phyloP scores from a whole-genome alignment of 1,139 yeast genomes.

The Debaryomyces udenii region DNA sequence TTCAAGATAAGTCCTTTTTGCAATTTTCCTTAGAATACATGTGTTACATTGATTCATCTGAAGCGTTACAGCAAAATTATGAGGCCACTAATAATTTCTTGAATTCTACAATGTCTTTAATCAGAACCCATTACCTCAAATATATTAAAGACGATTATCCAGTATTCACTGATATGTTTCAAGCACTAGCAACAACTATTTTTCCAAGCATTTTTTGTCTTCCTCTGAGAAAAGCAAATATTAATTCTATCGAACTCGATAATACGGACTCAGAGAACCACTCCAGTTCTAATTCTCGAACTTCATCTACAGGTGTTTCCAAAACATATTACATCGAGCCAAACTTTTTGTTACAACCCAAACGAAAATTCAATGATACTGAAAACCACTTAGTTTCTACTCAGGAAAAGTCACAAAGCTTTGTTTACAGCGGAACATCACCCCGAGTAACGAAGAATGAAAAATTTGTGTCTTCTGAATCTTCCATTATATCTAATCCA shows the following conservation, averaged over 20 bases:
- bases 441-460: too few relatives aligned
- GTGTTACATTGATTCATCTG: constrained; percentile 16
- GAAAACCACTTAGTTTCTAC: background rate
- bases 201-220: too few relatives aligned
- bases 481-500: background rate
- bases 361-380: background rate
- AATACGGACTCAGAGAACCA: background rate
- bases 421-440: too few relatives aligned
- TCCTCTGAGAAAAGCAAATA: background rate
- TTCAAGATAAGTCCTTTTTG: constrained; percentile 12
- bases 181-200: too few relatives aligned
- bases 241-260: background rate
- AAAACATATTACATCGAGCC: constrained; percentile 4
- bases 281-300: background rate
- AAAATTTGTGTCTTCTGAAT: background rate
- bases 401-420: too few relatives aligned
- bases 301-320: constrained; percentile 1
- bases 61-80: constrained; percentile 10
- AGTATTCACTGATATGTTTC: background rate
- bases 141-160: background rate
- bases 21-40: constrained; percentile 15
- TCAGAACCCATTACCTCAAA: background rate
- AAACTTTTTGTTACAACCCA: background rate
- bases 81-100: constrained; percentile 1
- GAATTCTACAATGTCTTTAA: background rate